Evolutionary conservation across 257 asterid species (phyloP).

Genomic region (Solanum lycopersicoides): DNA sequence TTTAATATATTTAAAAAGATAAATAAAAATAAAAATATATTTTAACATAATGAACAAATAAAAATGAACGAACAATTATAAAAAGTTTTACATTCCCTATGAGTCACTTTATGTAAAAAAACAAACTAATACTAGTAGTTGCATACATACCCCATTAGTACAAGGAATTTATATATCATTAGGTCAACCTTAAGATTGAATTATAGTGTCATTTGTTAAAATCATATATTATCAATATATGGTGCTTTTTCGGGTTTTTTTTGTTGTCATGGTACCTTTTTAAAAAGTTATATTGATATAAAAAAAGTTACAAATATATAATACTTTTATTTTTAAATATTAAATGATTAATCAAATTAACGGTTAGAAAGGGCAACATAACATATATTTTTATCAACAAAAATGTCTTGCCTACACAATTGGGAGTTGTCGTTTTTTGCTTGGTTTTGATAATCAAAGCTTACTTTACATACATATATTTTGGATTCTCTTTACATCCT

Average conservation of each 20-base stretch:
- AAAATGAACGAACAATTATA: not conserved
- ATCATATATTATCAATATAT: not conserved
- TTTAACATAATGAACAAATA: too few relatives aligned
- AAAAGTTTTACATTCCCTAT: not conserved
- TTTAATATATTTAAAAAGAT: accelerated
- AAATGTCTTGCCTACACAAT: not conserved
- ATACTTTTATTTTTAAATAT: too few relatives aligned
- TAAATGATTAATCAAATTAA: too few relatives aligned
- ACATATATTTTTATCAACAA: not conserved
- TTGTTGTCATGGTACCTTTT: too few relatives aligned
- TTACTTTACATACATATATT: not conserved
- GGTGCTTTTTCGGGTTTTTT: too few relatives aligned
- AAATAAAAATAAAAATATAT: too few relatives aligned
- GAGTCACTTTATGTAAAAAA: not conserved
- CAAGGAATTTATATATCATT: not conserved
- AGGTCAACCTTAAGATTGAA: not conserved
- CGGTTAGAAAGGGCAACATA: too few relatives aligned
- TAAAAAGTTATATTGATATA: too few relatives aligned
- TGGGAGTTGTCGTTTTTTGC: not conserved
- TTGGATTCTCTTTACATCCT: not conserved
- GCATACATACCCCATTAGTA: not conserved
- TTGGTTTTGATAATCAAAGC: not conserved
- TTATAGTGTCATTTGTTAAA: not conserved
- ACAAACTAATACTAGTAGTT: not conserved
- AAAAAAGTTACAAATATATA: too few relatives aligned